phyloP scores from a whole-genome alignment of 2,329 filamentous ascomycete species.

The Alternaria novae-zelandiae region DNA sequence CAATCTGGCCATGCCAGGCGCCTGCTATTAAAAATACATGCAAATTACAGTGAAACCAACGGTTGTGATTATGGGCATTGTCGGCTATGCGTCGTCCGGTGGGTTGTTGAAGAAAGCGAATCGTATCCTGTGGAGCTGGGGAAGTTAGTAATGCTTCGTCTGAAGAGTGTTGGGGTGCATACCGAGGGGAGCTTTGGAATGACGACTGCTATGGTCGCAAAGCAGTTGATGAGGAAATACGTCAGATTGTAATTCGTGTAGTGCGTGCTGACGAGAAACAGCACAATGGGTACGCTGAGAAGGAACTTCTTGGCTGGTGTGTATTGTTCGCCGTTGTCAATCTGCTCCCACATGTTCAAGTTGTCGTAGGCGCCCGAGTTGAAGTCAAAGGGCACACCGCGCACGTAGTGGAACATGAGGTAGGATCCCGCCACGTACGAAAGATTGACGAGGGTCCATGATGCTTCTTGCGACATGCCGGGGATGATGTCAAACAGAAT shows the following conservation, averaged over 20 bases:
- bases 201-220: constrained; percentile 89
- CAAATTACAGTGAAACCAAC: constrained; percentile 34
- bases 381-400: constrained; percentile 98
- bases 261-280: constrained; percentile 96
- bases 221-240: constrained; percentile 96
- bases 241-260: constrained; percentile 98
- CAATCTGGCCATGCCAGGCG: constrained; percentile 31
- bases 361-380: constrained; percentile 99
- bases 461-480: constrained; percentile 95
- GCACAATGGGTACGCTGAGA: constrained; percentile 87
- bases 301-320: constrained; percentile 99
- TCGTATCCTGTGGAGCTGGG: constrained; percentile 49
- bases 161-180: constrained; percentile 53
- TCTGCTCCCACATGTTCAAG: constrained; percentile 99
- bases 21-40: constrained; percentile 45
- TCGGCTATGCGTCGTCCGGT: constrained; percentile 43
- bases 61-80: constrained; percentile 24
- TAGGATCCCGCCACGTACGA: constrained; percentile 99
- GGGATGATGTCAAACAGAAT: constrained; percentile 97
- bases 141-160: constrained; percentile 8
- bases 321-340: constrained; percentile 98
- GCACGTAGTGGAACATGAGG: constrained; percentile 99
- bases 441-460: constrained; percentile 98
- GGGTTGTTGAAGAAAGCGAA: constrained; percentile 48
- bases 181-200: constrained; percentile 97